These are phyloP conservation scores for Canariomyces notabilis DNA, from an alignment of 2,329 filamentous ascomycete genomes.

Conservation along the genomic window DNA sequence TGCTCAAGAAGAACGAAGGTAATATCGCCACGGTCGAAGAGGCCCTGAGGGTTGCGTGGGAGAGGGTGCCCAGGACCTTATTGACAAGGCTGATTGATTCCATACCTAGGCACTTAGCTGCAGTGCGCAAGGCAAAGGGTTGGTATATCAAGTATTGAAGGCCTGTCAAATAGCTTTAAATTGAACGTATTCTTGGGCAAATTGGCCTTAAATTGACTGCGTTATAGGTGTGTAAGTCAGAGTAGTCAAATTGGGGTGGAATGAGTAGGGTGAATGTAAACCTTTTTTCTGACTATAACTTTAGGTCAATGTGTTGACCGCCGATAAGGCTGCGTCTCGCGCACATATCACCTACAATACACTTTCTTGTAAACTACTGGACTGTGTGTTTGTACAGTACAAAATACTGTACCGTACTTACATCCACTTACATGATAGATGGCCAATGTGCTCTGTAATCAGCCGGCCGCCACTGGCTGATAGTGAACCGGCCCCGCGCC, in stretches of 20 bases:
- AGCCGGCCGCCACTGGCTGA: neutral
- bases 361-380: too few relatives aligned
- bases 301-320: too few relatives aligned
- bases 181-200: neutral
- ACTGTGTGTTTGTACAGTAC: neutral
- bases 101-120: neutral
- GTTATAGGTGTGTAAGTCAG: too few relatives aligned
- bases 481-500: neutral
- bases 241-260: too few relatives aligned
- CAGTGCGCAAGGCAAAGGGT: neutral
- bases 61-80: neutral
- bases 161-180: too few relatives aligned
- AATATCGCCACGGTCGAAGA: neutral
- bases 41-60: neutral
- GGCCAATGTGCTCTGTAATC: neutral
- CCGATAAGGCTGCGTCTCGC: too few relatives aligned
- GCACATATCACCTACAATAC: too few relatives aligned
- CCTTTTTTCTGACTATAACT: too few relatives aligned
- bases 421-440: neutral
- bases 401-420: neutral
- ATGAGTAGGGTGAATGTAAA: too few relatives aligned
- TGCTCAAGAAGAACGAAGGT: neutral
- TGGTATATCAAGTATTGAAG: constrained; percentile 2
- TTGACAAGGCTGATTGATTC: neutral
- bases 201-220: neutral